Evolutionary conservation across 495 filamentous ascomycete genomes (phyloP).

Genomic region (Penicillium malachiteum): DNA sequence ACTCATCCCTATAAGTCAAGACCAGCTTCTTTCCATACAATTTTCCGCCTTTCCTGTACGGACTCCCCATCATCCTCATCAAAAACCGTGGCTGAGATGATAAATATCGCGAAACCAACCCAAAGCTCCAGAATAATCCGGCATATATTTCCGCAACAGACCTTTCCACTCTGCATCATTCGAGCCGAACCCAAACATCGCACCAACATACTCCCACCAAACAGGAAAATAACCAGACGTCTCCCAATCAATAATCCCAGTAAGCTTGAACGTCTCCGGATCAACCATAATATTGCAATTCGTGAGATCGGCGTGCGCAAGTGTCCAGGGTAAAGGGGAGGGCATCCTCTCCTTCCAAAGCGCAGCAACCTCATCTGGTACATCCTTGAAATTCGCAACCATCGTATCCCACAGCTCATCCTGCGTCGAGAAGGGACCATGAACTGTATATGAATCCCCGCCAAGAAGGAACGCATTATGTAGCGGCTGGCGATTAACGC

Average conservation of each 20-base stretch:
- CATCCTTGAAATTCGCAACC: conserved; percentile 9
- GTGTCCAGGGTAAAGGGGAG: conserved; percentile 27
- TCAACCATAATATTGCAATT: conserved; percentile 38
- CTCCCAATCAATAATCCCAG: conserved; percentile 29
- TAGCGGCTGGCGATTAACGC: conserved; percentile 17
- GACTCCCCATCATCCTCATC: too few species aligned
- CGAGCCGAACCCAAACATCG: conserved; percentile 6
- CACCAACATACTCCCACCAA: conserved; percentile 23
- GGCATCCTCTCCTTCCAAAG: conserved; percentile 26
- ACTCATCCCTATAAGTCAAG: too few species aligned
- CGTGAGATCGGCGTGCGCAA: conserved; percentile 36
- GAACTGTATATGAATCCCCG: not conserved
- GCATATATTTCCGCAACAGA: conserved; percentile 17
- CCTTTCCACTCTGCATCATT: conserved; percentile 21
- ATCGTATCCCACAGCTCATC: conserved; percentile 33
- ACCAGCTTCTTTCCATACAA: too few species aligned
- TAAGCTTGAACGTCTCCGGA: conserved; percentile 7
- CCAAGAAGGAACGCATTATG: conserved; percentile 19
- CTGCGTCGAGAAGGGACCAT: conserved; percentile 28
- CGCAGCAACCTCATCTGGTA: conserved; percentile 15
- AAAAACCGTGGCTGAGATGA: too few species aligned
- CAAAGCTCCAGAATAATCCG: conserved; percentile 6
- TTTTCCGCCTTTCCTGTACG: too few species aligned
- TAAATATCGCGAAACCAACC: too few species aligned
- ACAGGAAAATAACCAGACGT: conserved; percentile 25